phyloP scores from a whole-genome alignment of 23 red algal species.

The Gracilariopsis chorda region DNA sequence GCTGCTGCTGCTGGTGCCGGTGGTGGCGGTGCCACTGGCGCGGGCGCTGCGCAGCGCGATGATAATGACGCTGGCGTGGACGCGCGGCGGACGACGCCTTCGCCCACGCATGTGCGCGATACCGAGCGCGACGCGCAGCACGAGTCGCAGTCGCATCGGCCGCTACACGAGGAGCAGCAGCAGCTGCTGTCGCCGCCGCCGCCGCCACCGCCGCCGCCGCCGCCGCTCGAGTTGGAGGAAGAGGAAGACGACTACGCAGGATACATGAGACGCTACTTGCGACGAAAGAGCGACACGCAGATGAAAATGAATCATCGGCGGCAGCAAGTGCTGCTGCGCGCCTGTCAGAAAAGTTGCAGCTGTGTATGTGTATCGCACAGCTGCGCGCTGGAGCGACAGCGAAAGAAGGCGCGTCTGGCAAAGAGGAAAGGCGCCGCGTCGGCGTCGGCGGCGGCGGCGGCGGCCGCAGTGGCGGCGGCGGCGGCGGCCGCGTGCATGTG shows the following conservation, averaged over 20 bases:
- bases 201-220: not conserved
- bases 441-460: too few species aligned
- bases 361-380: not conserved
- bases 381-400: not conserved
- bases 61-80: not conserved
- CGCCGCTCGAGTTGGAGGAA: not conserved
- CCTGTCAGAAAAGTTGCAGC: not conserved
- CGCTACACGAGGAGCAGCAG: too few species aligned
- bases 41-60: too few species aligned
- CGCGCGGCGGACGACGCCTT: too few species aligned
- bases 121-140: too few species aligned
- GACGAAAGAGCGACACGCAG: not conserved
- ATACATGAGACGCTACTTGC: conserved; percentile 3
- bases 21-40: too few species aligned
- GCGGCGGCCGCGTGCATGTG: too few species aligned
- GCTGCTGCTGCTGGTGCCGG: not conserved
- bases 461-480: not conserved
- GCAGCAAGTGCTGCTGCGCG: not conserved
- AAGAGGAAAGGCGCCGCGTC: not conserved
- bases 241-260: conserved; percentile 13
- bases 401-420: conserved; percentile 3
- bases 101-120: too few species aligned
- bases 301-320: conserved; percentile 2
- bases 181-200: not conserved
- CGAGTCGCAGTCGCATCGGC: too few species aligned